Evolutionary conservation across 2,329 filamentous ascomycete genomes (phyloP).

Genomic region (Penicillium griseofulvum): DNA sequence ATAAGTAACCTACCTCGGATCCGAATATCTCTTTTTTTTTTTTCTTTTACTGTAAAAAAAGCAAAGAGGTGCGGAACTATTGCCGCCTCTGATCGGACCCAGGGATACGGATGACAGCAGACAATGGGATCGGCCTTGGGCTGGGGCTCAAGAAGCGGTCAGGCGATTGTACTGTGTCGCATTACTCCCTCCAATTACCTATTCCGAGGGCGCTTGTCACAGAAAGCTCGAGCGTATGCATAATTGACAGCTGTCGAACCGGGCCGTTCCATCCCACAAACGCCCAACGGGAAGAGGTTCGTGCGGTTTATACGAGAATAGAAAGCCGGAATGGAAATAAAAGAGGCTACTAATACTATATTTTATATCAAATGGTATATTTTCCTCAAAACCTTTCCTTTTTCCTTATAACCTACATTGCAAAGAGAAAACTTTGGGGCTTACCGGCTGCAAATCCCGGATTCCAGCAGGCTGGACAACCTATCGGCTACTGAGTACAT

Average conservation of each 20-base stretch:
- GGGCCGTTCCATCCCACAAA: constrained; percentile 9
- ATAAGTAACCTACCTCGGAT: background rate
- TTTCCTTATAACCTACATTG: background rate
- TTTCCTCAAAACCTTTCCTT: no score
- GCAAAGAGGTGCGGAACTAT: background rate
- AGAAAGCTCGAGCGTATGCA: background rate
- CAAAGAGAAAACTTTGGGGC: background rate
- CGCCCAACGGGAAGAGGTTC: constrained; percentile 4
- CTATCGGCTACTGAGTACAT: background rate
- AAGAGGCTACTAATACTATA: background rate
- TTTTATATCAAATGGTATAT: background rate
- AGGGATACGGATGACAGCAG: constrained; percentile 1
- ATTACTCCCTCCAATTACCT: background rate
- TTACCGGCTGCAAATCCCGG: background rate
- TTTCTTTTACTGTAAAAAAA: background rate
- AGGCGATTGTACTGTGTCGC: background rate
- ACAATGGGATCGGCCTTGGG: background rate
- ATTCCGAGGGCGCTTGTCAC: background rate
- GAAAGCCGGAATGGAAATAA: background rate
- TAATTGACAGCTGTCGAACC: constrained; percentile 9
- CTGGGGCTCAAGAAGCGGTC: constrained; percentile 9
- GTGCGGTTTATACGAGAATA: background rate
- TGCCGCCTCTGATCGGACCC: background rate
- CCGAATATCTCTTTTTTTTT: background rate
- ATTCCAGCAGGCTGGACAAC: constrained; percentile 2